Evolutionary conservation across 2,329 filamentous ascomycete species (phyloP).

Genomic region (Rosellinia necatrix): DNA sequence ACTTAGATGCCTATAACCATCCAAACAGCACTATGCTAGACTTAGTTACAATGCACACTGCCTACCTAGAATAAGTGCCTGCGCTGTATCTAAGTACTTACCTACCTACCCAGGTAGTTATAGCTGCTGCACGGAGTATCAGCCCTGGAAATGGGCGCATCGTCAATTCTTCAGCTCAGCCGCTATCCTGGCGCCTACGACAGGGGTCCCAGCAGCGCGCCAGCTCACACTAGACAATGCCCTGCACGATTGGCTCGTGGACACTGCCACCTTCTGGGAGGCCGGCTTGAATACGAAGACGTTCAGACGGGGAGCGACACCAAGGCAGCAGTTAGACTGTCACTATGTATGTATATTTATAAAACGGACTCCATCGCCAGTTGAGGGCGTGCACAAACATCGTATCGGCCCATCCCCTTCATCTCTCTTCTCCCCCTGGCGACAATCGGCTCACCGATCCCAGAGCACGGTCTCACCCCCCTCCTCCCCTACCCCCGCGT

Average conservation of each 20-base stretch:
- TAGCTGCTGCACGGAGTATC: no score
- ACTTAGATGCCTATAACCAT: no score
- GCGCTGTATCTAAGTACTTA: no score
- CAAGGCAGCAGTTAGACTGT: slow-evolving; percentile 15
- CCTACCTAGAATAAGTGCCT: no score
- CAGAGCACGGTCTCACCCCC: neutral
- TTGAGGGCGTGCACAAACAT: neutral
- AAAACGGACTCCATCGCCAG: neutral
- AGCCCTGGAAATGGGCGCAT: neutral
- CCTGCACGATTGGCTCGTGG: neutral
- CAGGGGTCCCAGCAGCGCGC: neutral
- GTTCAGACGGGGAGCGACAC: neutral
- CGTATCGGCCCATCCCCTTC: neutral
- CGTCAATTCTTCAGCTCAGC: neutral
- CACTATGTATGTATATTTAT: no score
- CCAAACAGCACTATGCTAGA: no score
- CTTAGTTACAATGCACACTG: no score
- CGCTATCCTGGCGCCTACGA: slow-evolving; percentile 15
- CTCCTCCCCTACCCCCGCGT: neutral
- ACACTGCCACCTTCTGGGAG: slow-evolving; percentile 20
- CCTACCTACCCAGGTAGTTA: no score
- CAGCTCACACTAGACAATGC: neutral
- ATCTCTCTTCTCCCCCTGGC: no score
- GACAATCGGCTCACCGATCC: neutral
- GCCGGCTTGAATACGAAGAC: neutral